Base-by-base conservation (phyloP, 164 flowering plant species). In the Vitis labrusca region DNA sequence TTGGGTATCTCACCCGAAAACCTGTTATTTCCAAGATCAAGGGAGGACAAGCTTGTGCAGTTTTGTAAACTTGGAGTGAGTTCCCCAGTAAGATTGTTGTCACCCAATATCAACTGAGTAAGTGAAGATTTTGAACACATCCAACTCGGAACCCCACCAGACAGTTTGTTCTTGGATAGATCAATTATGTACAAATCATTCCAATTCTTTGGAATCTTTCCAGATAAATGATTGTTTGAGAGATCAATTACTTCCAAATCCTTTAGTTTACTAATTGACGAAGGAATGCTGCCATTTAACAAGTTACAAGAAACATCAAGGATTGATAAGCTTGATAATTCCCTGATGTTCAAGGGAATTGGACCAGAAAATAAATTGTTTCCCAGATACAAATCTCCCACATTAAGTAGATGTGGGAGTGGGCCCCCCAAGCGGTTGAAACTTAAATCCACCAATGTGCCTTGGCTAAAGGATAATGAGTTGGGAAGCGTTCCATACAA, bases 121-220 rank as follows among this genome's bases (percentile, higher is more conserved):
- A 79, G 71, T 12, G 27, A 53, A 29, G 50, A 0, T 14, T 65
- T 32, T 14, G 13, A 52, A 23, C 74, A 72, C 9, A 77, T 10
- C 1, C 70, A 80, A 2, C 19, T 44, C 5, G 88, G 84, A 59
- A 86, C 77, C 0, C n/a, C 49, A 9, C 86, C 85, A 1, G 70
- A 65, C 11, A 84, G 16, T 27, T 54, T 58, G 51, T 85, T 85
- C 17, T 63, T 59, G 10, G 65, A 55, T 27, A 85, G 16, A 61
- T 71, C 69, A 0, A 17, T 17, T 1, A 1, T 17, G 17, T 19
- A 10, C 9, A 44, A n/a, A 15, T 61, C 23, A 8, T 16, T 15
- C 79, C 84, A 77, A 68, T 65, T 67, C 6, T 56, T 5, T 7
- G 81, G 81, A 48, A 80, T 19, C 1, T 63, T 37, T 2, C 82